Base-by-base conservation (phyloP, 495 filamentous ascomycete genomes). In the Aspergillus nanangensis region DNA sequence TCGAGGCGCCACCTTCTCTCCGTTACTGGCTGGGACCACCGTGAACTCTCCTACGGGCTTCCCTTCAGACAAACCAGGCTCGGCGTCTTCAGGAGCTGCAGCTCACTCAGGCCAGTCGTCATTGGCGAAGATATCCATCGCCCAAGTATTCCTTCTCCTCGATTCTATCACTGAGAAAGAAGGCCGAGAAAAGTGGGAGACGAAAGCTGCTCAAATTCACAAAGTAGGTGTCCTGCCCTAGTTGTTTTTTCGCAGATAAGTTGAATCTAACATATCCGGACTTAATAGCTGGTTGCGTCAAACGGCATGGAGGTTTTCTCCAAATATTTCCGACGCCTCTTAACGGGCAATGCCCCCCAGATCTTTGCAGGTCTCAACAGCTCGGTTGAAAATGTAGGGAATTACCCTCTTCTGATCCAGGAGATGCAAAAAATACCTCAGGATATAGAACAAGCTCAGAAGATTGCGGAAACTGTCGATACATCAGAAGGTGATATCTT, bases 221-320 rank as follows among this genome's bases (percentile, higher is more conserved):
- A 94, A 90, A 79, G 92, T 96, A 75, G 55, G 78, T 29, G 25
- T 29, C 25, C 25, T 29, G 11, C 25, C 7, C 11, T 11, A 11
- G 11, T 7, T 29, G 25, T 11, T 29, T 29, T 29, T 5, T 29
- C 7, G 25, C n/a, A n/a, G n/a, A n/a, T n/a, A n/a, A n/a, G n/a
- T n/a, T n/a, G n/a, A n/a, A n/a, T n/a, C n/a, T n/a, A n/a, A 15
- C 4, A 24, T 24, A 9, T 14, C 40, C 19, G n/a, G 32, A 15
- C 40, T 18, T 38, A 29, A 20, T 54, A 95, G 90, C 80, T 96
- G 53, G 82, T 95, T 61, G 85, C 93, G 77, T 88, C 90, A 50
- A 81, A 93, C 91, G 89, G 88, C 61, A 96, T 96, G 90, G 91
- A 95, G 73, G 89, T 93, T 54, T 96, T 86, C 67, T 78, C 84